Base-by-base conservation (phyloP, 2,329 filamentous ascomycete species). In the Aphanocladium album region DNA sequence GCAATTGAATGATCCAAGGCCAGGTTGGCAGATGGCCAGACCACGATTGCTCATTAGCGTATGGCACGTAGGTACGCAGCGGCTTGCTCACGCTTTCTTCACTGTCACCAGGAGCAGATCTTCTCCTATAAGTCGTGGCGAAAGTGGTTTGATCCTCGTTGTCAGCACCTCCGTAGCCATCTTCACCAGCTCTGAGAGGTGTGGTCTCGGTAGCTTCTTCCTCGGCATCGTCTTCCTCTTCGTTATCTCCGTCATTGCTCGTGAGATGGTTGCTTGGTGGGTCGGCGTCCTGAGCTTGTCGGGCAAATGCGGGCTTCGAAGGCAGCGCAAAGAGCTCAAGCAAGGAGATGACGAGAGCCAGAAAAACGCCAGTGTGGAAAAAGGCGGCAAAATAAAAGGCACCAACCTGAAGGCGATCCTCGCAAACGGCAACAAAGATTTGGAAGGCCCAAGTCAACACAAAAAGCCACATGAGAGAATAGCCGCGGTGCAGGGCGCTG, bases 1-100 rank as follows among this genome's bases (percentile, higher is more conserved):
- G 77, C 65, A 97, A 88, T 69, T 99, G 93, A 19, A 96, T 67
- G 46, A 95, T 74, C 95, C 95, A 99, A 19, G 89, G 87, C 89
- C 89, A 97, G 49, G 82, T 84, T 1, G 91, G 91, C 58, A 98
- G 77, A 41, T 82, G 82, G 4, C 83, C 83, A 56, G 91, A 96
- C 95, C 95, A 99, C 16, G 82, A 77, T 73, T 98, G 95, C 71
- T 98, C 95, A 57, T 84, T 77, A 14, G 83, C 83, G 69, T 88
- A 92, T 0, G 80, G 75, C 59, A 76, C 67, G 3, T 16, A 45
- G 25, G 62, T 67, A 37, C 64, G 63, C 61, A 61, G 70, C 64
- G 65, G 64, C 60, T 65, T 69, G 8, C 74, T 74, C 67, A 69
- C 72, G 46, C 67, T 73, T 55, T 64, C 67, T 60, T 17, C 25